phyloP scores from a whole-genome alignment of 345 rosid species.

The Toxicodendron radicans region DNA sequence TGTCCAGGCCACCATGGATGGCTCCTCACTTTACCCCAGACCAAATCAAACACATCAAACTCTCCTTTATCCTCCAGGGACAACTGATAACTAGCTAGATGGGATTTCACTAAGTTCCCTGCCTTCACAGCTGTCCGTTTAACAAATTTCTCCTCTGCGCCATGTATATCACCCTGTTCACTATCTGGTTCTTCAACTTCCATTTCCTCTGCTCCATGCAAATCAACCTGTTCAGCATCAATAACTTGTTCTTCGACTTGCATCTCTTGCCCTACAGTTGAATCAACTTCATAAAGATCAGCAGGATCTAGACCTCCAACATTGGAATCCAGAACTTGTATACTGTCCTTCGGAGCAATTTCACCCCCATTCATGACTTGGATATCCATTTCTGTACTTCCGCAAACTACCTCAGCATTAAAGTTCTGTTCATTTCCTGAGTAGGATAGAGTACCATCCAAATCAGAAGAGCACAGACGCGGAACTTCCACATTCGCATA shows the following conservation, averaged over 20 bases:
- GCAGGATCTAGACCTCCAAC: slow-evolving; percentile 8
- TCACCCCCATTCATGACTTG: slow-evolving; percentile 11
- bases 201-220: slow-evolving; percentile 36
- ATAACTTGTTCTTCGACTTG: slow-evolving; percentile 27
- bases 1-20: slow-evolving; percentile 94
- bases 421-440: slow-evolving; percentile 13
- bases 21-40: slow-evolving; percentile 81
- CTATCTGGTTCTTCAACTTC: slow-evolving; percentile 40
- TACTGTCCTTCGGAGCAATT: slow-evolving; percentile 9
- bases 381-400: not conserved
- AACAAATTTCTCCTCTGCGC: slow-evolving; percentile 25
- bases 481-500: not conserved
- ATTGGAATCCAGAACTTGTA: not conserved
- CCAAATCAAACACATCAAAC: slow-evolving; percentile 55
- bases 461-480: not conserved
- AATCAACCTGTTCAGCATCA: slow-evolving; percentile 31
- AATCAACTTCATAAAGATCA: slow-evolving; percentile 13
- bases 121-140: slow-evolving; percentile 14
- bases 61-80: slow-evolving; percentile 45
- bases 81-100: slow-evolving; percentile 44
- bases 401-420: slow-evolving; percentile 9
- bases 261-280: slow-evolving; percentile 20
- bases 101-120: slow-evolving; percentile 28
- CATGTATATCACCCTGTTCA: slow-evolving; percentile 4
- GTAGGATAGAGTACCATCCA: slow-evolving; percentile 10